Evolutionary conservation across 257 asterid species (phyloP).

Genomic region (Jacaranda mimosifolia): DNA sequence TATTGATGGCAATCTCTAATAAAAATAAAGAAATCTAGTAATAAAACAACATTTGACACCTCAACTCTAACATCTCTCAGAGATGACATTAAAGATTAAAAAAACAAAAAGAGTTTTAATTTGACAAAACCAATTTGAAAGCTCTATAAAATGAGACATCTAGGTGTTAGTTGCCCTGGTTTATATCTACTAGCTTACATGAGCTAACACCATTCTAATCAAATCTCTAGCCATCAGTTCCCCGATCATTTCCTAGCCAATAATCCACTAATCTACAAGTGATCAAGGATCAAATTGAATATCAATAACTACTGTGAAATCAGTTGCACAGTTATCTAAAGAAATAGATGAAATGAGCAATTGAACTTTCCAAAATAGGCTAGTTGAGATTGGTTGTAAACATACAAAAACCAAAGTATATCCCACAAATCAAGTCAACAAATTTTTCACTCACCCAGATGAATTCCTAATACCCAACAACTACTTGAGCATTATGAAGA

Average conservation of each 20-base stretch:
- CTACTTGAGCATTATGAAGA: background rate
- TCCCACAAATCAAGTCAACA: background rate
- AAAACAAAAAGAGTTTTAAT: background rate
- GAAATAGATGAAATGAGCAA: background rate
- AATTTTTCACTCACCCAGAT: too few species aligned
- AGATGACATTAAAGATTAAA: constrained; percentile 22
- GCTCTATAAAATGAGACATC: constrained; percentile 12
- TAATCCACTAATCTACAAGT: constrained; percentile 76
- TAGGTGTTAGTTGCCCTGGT: constrained; percentile 93
- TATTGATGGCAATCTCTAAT: background rate
- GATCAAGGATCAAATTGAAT: background rate
- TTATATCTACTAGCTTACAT: constrained; percentile 89
- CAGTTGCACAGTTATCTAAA: background rate
- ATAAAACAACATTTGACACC: background rate
- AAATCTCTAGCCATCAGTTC: constrained; percentile 77
- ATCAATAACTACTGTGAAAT: background rate
- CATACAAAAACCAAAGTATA: background rate
- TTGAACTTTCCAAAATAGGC: background rate
- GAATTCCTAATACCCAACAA: too few species aligned
- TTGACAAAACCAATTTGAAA: constrained; percentile 22
- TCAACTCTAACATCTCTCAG: constrained; percentile 8
- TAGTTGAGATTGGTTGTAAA: background rate
- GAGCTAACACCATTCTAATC: constrained; percentile 81
- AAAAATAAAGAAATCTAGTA: background rate
- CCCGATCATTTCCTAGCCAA: constrained; percentile 80